Evolutionary conservation across 176 grass and related monocot genomes (phyloP), one percentile per base, ranked within the genome.

Genomic region (Rhynchospora breviuscula): DNA sequence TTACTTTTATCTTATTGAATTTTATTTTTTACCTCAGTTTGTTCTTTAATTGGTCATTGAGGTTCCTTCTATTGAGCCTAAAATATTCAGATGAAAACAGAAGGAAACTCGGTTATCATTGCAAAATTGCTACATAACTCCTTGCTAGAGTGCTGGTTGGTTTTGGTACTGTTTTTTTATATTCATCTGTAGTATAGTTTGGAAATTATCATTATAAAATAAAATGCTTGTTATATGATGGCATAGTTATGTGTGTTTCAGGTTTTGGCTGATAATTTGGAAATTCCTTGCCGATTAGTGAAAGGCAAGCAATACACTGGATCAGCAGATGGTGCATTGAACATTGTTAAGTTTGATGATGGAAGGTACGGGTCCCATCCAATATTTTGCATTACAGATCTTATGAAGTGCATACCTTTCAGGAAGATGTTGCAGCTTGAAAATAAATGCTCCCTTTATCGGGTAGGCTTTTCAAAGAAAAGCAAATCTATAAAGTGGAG

Each of bases 261-360:
- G 93, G 97, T 99, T 93, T 93, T 99, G 73, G 91, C 93, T 85
- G 97, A 99, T 96, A 87, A 72, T 82, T 67, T 92, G 86, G 56
- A 58, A 40, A 80, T 99, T 85, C 93, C 91, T 85, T 96, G 93
- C 35, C 97, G 93, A 64, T 88, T 99, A 61, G 76, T 95, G 69
- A 99, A 99, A 93, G 97, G 93, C 84, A 96, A 87, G 81, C 89
- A 93, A 78, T 93, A 92, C 84, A 99, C 97, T 83, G 93, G 97
- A 89, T 99, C 91, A 21, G 88, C 90, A 85, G 97, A 99, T 88
- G 92, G 93, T 57, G 97, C 93, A 80, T 88, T 99, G 72, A 93
- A 88, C 82, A 93, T 95, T 74, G 85, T 99, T 54, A 99, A 92
- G 83, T 89, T 96, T 85, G 91, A 89, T 78, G 89, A 96, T 26